Evolutionary conservation across 177 flowering plant genomes (phyloP), one percentile per base, ranked within the genome.

Genomic region (Vitis hybrid): DNA sequence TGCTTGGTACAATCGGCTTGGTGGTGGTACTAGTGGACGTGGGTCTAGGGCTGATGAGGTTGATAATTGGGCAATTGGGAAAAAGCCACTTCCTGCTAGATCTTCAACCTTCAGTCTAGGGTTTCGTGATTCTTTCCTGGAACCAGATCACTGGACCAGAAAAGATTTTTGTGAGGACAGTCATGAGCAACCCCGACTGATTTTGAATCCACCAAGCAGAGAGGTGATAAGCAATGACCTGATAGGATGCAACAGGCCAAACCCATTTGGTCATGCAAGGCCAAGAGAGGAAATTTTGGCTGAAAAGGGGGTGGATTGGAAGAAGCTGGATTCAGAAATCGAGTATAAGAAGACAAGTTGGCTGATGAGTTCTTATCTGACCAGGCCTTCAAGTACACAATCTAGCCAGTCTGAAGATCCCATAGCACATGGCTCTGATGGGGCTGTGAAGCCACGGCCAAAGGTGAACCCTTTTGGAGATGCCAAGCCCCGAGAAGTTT

Each of bases 381-480:
- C 94, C 73, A 80, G 97, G 84, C 99, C 97, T 26, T 80, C 86
- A 1, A 91, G 93, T 71, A 82, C 91, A 1, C 94, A 89, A 26
- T 87, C 91, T 0, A 79, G 68, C 68, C 63, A 90, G 79, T 87
- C 96, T 2, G 91, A 83, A 73, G 82, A 85, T 52, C 81, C 62
- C 1, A 80, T 67, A 7, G 14, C 70, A 49, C 82, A 74, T 68
- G 83, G 75, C 8, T 15, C 67, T 3, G 86, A 85, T 53, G 83
- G 64, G 62, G 82, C 60, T 65, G 79, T 62, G 45, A 92, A 81
- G 78, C 78, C 87, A 4, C 80, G 81, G 66, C 91, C 89, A 2
- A 94, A 88, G 76, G 88, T 90, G 73, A 94, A 94, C 68, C 99
- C 98, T 3, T 95, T 95, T 74, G 99, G 98, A 11, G 94, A 93